These are phyloP conservation scores for Penicillium roqueforti DNA, from an alignment of 495 filamentous ascomycete species.

Conservation along the genomic window DNA sequence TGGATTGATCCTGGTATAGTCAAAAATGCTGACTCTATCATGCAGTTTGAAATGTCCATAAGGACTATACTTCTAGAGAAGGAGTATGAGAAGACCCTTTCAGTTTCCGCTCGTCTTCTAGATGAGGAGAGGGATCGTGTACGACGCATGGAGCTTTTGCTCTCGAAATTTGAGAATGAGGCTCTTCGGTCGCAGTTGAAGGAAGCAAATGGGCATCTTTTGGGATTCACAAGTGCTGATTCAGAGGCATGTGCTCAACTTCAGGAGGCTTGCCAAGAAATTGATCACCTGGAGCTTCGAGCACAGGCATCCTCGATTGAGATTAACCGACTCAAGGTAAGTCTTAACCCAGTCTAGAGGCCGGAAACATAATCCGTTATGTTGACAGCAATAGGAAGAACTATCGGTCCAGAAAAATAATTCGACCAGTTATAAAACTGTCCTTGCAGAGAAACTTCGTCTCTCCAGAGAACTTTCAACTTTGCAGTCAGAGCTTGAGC, in stretches of 20 bases:
- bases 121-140: slow-evolving; percentile 66
- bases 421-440: slow-evolving; percentile 61
- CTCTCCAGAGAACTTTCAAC: slow-evolving; percentile 66
- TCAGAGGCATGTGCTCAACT: slow-evolving; percentile 57
- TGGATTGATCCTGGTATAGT: not conserved
- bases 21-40: slow-evolving; percentile 11
- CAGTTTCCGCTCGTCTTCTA: slow-evolving; percentile 54
- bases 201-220: slow-evolving; percentile 49
- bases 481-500: slow-evolving; percentile 73
- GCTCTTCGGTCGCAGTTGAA: slow-evolving; percentile 56
- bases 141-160: slow-evolving; percentile 58
- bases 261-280: slow-evolving; percentile 50
- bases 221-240: slow-evolving; percentile 43
- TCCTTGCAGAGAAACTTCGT: slow-evolving; percentile 71
- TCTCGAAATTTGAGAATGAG: slow-evolving; percentile 70
- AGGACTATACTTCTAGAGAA: slow-evolving; percentile 55
- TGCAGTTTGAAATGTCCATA: slow-evolving; percentile 43
- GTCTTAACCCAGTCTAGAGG: not conserved
- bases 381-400: slow-evolving; percentile 53
- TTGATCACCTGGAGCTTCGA: slow-evolving; percentile 52
- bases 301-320: slow-evolving; percentile 58
- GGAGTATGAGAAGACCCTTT: slow-evolving; percentile 57
- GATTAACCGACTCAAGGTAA: slow-evolving; percentile 64
- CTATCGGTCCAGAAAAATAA: slow-evolving; percentile 57
- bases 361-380: not conserved